A percentile compares a stretch with the other conserved stretches of the same genome.
These are phyloP conservation scores for Isabelozyma rhagii DNA, from an alignment of 805 yeast genomes.

Conservation along the genomic window DNA sequence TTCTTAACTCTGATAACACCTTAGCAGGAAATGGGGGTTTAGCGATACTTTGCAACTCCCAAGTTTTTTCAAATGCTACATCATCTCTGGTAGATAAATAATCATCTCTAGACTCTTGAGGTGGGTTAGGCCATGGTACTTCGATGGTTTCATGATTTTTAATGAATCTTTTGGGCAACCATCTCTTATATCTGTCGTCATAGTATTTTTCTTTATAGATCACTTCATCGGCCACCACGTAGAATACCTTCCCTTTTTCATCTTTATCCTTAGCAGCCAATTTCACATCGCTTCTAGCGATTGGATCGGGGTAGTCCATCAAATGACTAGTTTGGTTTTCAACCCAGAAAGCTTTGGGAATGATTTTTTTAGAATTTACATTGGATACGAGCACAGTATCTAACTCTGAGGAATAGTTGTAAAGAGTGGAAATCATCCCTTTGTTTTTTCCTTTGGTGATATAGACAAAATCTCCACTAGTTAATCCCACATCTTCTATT, in stretches of 20 bases:
- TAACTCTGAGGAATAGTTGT: constrained; percentile 53
- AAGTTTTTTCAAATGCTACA: constrained; percentile 67
- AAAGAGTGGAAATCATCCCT: constrained; percentile 72
- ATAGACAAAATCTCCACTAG: constrained; percentile 77
- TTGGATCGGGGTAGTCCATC: constrained; percentile 62
- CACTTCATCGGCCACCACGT: constrained; percentile 77
- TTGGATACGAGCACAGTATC: constrained; percentile 68
- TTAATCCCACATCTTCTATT: constrained; percentile 55
- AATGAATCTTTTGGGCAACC: constrained; percentile 77
- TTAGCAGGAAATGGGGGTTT: constrained; percentile 67
- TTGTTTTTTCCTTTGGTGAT: constrained; percentile 64
- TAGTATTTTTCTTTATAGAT: constrained; percentile 66
- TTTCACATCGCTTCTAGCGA: constrained; percentile 59
- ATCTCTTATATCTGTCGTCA: constrained; percentile 67
- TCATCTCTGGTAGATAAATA: constrained; percentile 54
- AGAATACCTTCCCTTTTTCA: constrained; percentile 58
- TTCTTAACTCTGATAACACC: constrained; percentile 67
- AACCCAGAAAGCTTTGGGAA: constrained; percentile 73
- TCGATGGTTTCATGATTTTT: constrained; percentile 63
- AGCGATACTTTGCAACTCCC: constrained; percentile 64
- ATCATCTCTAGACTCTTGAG: constrained; percentile 50
- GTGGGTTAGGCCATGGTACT: constrained; percentile 89
- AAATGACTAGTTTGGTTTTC: constrained; percentile 71
- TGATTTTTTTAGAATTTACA: constrained; percentile 60
- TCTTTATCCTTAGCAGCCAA: constrained; percentile 76